A percentile compares a stretch with the other conserved stretches of the same genome.
These are phyloP conservation scores for Coemansia sp. DNA, from an alignment of 192 early-diverging fungal species.

Conservation along the genomic window DNA sequence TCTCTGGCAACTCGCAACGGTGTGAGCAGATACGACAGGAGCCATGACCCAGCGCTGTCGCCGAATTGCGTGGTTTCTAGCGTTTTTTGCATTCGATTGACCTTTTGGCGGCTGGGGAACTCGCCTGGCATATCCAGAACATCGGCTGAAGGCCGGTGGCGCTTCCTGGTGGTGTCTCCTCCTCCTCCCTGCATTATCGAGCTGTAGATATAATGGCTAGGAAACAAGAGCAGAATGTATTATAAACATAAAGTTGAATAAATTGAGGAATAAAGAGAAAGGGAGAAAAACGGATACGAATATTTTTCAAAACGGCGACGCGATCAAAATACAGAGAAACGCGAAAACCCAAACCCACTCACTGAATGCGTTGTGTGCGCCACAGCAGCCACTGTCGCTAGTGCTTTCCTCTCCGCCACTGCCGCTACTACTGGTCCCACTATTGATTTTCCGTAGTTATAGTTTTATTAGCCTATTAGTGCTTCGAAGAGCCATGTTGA, in stretches of 20 bases:
- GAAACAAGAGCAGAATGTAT: not conserved
- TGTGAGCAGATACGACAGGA: constrained; percentile 21
- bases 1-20: constrained; percentile 26
- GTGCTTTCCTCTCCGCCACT: too few species aligned
- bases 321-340: too few species aligned
- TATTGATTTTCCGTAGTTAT: not conserved
- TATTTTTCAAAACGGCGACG: not conserved
- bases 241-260: not conserved
- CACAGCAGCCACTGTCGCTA: too few species aligned
- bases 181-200: not conserved
- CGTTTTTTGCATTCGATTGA: not conserved
- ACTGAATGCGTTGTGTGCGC: not conserved
- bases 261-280: not conserved
- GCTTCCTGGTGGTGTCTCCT: constrained; percentile 36
- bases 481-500: too few species aligned
- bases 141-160: constrained; percentile 20
- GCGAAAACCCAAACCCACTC: not conserved
- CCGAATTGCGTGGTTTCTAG: not conserved
- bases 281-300: not conserved
- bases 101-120: constrained; percentile 21
- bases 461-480: too few species aligned
- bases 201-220: not conserved
- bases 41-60: constrained; percentile 7
- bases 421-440: not conserved
- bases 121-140: constrained; percentile 30